Percentiles rank a stretch among this genome's conserved stretches.
phyloP scores from a whole-genome alignment of 192 early-diverging fungal species.

The Gigaspora rosea region DNA sequence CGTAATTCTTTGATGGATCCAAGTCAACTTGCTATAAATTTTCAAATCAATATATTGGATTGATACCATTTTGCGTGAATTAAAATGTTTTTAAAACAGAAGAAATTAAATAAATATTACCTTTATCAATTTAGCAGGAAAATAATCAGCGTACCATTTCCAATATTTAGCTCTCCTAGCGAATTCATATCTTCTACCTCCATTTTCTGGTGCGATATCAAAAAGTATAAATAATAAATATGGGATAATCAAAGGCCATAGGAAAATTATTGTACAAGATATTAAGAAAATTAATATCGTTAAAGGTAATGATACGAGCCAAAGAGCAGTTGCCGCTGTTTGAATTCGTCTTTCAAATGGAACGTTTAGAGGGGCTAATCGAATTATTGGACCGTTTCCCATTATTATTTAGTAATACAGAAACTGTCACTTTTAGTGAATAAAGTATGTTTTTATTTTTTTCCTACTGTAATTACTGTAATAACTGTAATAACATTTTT shows the following conservation, averaged over 20 bases:
- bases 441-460: too few species aligned
- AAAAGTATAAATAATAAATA: conserved; percentile 77
- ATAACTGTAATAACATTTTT: too few species aligned
- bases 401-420: too few species aligned
- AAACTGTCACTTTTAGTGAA: too few species aligned
- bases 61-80: too few species aligned
- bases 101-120: conserved; percentile 30
- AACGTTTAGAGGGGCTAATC: conserved; percentile 59
- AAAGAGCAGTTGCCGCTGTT: conserved; percentile 61
- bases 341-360: conserved; percentile 71
- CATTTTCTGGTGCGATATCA: conserved; percentile 78
- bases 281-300: conserved; percentile 63
- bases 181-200: conserved; percentile 63
- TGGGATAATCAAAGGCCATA: conserved; percentile 63
- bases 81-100: too few species aligned
- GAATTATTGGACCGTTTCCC: background rate
- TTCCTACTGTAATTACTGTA: too few species aligned
- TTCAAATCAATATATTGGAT: too few species aligned
- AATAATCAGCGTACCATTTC: conserved; percentile 79
- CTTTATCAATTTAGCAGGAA: conserved; percentile 77
- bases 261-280: conserved; percentile 51
- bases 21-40: conserved; percentile 67
- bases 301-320: conserved; percentile 62
- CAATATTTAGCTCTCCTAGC: conserved; percentile 62
- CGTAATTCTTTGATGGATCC: conserved; percentile 81